These are phyloP conservation scores for Populus hybrid DNA, from an alignment of 441 rosid genomes.

Conservation along the genomic window DNA sequence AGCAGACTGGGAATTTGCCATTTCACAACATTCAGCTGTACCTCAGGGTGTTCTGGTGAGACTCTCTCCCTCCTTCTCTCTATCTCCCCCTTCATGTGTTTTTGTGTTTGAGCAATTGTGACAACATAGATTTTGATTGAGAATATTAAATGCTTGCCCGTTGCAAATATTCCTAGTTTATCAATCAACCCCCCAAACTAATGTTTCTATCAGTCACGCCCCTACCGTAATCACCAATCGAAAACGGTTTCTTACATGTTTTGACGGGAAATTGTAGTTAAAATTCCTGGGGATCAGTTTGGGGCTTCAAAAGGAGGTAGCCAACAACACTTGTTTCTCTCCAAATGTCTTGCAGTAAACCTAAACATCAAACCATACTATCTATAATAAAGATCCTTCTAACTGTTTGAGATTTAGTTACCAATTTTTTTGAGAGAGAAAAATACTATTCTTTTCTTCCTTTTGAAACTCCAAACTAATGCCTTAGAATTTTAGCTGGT, in stretches of 20 bases:
- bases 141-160: too few relatives aligned
- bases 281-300: background rate
- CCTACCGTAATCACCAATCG: background rate
- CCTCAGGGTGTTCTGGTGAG: constrained; percentile 89
- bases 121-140: background rate
- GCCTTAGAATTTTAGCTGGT: background rate
- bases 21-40: constrained; percentile 96
- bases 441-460: background rate
- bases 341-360: background rate
- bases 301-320: background rate
- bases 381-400: background rate
- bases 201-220: too few relatives aligned
- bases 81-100: background rate
- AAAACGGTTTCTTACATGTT: background rate
- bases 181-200: too few relatives aligned
- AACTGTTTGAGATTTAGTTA: background rate
- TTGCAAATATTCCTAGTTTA: too few relatives aligned
- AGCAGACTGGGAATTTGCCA: constrained; percentile 93
- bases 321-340: background rate
- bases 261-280: background rate
- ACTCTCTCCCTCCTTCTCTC: constrained; percentile 2
- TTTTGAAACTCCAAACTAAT: background rate
- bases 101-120: background rate
- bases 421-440: background rate
- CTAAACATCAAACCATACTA: background rate